Percentiles rank a stretch among this genome's conserved stretches.
Conservation (phyloP, 805 yeast species). For the Candida chilensis region DNA sequence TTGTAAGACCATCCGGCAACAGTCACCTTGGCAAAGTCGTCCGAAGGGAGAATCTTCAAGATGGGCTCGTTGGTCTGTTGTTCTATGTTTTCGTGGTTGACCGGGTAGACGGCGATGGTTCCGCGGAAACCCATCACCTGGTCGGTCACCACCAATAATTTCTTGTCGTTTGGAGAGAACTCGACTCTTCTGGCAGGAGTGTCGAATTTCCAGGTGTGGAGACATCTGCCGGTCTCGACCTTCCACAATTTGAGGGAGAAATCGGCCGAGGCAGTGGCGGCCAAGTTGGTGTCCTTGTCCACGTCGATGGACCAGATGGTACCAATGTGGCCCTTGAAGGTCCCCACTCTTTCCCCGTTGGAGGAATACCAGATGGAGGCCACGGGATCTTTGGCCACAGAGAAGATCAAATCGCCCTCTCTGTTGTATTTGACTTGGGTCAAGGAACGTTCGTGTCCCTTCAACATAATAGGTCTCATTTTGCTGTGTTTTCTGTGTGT, state of each 20-base stretch:
- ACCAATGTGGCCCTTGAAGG: constrained; percentile 79
- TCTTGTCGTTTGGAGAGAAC: constrained; percentile 64
- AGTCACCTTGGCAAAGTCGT: constrained; percentile 50
- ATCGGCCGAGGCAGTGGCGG: constrained; percentile 90
- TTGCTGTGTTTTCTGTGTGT: constrained; percentile 4
- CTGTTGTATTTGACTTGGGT: constrained; percentile 93
- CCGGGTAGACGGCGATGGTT: constrained; percentile 57
- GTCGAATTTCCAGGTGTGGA: constrained; percentile 62
- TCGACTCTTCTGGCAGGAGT: constrained; percentile 92
- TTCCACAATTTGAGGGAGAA: constrained; percentile 79
- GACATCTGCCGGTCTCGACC: constrained; percentile 66
- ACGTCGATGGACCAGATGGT: constrained; percentile 93
- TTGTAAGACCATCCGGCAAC: constrained; percentile 85
- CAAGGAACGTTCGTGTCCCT: constrained; percentile 96
- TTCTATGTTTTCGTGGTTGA: constrained; percentile 37
- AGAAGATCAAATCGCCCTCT: constrained; percentile 90
- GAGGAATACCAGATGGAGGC: constrained; percentile 92
- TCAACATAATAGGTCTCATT: constrained; percentile 50
- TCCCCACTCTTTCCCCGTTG: constrained; percentile 95
- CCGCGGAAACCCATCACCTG: constrained; percentile 89
- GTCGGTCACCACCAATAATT: constrained; percentile 73
- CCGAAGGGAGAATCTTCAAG: constrained; percentile 29
- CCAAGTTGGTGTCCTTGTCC: constrained; percentile 55
- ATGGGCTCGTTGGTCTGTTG: constrained; percentile 46
- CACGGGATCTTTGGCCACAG: constrained; percentile 84